Base-by-base conservation (phyloP, 1,139 yeast species). In the Suhomyces wounanorum region DNA sequence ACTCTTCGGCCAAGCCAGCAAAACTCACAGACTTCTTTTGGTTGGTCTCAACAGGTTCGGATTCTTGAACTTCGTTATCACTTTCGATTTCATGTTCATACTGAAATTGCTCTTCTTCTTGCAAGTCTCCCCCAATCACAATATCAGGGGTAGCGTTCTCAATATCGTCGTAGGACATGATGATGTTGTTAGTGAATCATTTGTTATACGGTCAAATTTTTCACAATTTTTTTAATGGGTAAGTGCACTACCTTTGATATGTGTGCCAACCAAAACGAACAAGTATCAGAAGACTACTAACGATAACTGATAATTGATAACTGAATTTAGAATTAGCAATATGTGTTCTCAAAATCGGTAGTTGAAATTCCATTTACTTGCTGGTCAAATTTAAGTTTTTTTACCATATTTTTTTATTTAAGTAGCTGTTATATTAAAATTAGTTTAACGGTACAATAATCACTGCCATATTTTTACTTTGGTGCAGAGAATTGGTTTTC, bases 61-160 rank as follows among this genome's bases (percentile, higher is more conserved):
- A 45, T 51, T 47, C 56, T 25, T 55, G 69, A 41, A 75, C 82
- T 58, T 77, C 80, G 60, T 73, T 76, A 52, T 78, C 84, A 49
- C 79, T 78, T 59, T 78, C 81, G 41, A 75, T 72, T 23, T 67
- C 79, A 64, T 71, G 75, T 58, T 73, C 80, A 55, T 72, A 75
- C 50, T 67, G 72, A 45, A 69, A 66, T 47, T 76, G 75, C 49
- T 75, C 77, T 54, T 72, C 75, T 42, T 73, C 81, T 54, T 73
- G 76, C 55, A 78, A 56, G 55, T 77, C 77, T 51, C 95, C 91
- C 58, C 94, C 95, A 66, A 90, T 88, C 58, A 91, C 84, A 64
- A 90, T 85, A 68, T 86, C 89, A 50, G 96, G 96, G 56, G 85
- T 85, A 53, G 88, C 92, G 70, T 84, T 89, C 69, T 89, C 92